phyloP scores from a whole-genome alignment of 2,329 filamentous ascomycete genomes.

The Aspergillus fumigatiaffinis region DNA sequence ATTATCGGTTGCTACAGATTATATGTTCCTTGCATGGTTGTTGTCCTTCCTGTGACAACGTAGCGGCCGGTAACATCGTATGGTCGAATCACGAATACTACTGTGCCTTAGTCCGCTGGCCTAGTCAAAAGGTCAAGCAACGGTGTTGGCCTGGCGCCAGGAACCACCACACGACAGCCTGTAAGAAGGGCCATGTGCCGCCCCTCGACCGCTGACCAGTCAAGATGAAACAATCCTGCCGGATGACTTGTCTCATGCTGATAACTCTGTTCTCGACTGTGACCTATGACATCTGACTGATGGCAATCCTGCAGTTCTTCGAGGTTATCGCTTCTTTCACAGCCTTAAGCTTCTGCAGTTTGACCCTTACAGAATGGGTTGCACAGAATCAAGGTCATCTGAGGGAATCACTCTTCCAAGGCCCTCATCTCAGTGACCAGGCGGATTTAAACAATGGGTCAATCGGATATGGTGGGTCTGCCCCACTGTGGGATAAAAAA shows the following conservation, averaged over 20 bases:
- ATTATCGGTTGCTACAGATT: not conserved
- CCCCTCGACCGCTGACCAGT: conserved; percentile 6
- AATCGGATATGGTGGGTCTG: not conserved
- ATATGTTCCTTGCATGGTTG: not conserved
- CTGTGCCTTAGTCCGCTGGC: not conserved
- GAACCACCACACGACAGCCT: conserved; percentile 15
- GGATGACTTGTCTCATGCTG: conserved; percentile 8
- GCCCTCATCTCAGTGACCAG: not conserved
- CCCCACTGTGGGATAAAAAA: not conserved
- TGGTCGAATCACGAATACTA: not conserved
- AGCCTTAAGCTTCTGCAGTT: not conserved
- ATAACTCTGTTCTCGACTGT: not conserved
- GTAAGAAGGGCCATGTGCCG: conserved; percentile 15
- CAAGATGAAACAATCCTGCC: conserved; percentile 16
- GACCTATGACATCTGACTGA: not conserved
- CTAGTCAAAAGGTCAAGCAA: conserved; percentile 4
- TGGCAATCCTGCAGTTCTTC: not conserved
- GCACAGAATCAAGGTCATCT: not conserved
- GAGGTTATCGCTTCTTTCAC: not conserved
- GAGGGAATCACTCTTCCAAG: not conserved
- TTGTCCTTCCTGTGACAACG: not conserved
- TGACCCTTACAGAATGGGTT: not conserved
- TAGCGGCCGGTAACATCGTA: not conserved
- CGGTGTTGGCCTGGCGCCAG: conserved; percentile 12
- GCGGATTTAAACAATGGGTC: not conserved